Evolutionary conservation across 2,329 filamentous ascomycete genomes (phyloP).

Genomic region (Chaetomium sp.): DNA sequence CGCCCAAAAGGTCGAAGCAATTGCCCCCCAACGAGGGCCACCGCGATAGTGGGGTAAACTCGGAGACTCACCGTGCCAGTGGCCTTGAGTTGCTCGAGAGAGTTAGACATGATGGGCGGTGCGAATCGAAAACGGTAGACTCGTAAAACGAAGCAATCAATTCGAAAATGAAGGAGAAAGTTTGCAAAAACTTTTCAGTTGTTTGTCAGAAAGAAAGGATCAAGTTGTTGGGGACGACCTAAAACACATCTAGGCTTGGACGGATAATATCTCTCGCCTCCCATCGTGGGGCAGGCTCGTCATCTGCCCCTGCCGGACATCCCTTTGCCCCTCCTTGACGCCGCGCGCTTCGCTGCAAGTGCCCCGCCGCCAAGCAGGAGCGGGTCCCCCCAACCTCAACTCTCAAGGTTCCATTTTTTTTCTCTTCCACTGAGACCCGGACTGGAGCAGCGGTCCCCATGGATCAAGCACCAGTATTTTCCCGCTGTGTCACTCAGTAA

Average conservation of each 20-base stretch:
- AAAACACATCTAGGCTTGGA: neutral
- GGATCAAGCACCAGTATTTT: too few relatives aligned
- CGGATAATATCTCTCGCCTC: constrained; percentile 5
- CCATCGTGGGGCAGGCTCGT: constrained; percentile 4
- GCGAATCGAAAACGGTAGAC: neutral
- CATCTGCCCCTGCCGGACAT: neutral
- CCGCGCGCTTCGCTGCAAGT: neutral
- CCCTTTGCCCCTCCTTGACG: neutral
- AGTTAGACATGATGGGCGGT: constrained; percentile 61
- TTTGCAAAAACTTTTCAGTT: neutral
- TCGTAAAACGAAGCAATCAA: neutral
- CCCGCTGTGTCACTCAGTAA: too few relatives aligned
- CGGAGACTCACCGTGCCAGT: constrained; percentile 76
- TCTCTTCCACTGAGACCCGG: too few relatives aligned
- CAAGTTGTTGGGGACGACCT: neutral
- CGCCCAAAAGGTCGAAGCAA: too few relatives aligned
- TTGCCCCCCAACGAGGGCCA: constrained; percentile 20
- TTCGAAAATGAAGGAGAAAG: neutral
- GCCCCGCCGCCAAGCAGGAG: neutral
- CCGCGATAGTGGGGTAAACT: constrained; percentile 28
- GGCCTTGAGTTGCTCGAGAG: constrained; percentile 96
- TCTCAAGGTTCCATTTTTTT: too few relatives aligned
- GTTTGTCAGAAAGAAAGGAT: neutral
- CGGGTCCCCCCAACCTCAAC: too few relatives aligned
- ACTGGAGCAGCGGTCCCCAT: too few relatives aligned